A percentile compares a stretch with the other conserved stretches of the same genome.
phyloP scores from a whole-genome alignment of 352 stramenopile genomes.

The Globisporangium irregulare region DNA sequence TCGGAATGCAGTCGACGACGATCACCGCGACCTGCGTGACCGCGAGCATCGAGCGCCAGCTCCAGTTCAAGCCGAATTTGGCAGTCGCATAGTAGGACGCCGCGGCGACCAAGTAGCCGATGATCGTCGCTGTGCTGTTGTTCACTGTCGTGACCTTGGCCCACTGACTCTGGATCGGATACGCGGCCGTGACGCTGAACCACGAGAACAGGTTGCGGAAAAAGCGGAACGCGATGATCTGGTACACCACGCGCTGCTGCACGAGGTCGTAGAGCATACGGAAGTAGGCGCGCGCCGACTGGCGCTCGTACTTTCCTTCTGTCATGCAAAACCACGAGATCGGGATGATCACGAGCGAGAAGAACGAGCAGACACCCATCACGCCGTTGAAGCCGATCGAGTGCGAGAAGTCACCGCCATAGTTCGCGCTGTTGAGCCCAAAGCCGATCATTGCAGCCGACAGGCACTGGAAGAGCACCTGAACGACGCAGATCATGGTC shows the following conservation, averaged over 20 bases:
- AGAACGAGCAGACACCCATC: conserved; percentile 39
- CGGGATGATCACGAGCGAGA: conserved; percentile 29
- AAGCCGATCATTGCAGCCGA: too few relatives aligned
- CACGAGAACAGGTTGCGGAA: conserved; percentile 53
- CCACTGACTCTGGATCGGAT: conserved; percentile 45
- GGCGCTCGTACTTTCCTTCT: conserved; percentile 28
- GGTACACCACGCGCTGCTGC: conserved; percentile 50
- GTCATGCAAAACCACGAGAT: conserved; percentile 56
- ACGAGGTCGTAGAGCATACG: conserved; percentile 45
- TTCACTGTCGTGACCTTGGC: conserved; percentile 37
- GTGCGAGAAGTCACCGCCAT: conserved; percentile 42
- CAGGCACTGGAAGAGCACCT: too few relatives aligned
- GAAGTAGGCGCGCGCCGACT: conserved; percentile 13
- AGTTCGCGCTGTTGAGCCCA: conserved; percentile 16
- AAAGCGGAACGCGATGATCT: conserved; percentile 40
- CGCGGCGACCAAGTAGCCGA: conserved; percentile 34
- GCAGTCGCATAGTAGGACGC: conserved; percentile 26
- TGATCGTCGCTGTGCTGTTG: conserved; percentile 34
- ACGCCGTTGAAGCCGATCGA: conserved; percentile 51
- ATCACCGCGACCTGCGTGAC: conserved; percentile 29
- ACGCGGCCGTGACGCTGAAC: conserved; percentile 38
- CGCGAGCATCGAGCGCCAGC: conserved; percentile 47
- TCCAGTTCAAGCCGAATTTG: conserved; percentile 43
- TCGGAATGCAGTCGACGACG: conserved; percentile 20
- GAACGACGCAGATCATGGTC: conserved; percentile 49